Conservation (phyloP, 768 basidiomycete species). For the Serendipita indica region DNA sequence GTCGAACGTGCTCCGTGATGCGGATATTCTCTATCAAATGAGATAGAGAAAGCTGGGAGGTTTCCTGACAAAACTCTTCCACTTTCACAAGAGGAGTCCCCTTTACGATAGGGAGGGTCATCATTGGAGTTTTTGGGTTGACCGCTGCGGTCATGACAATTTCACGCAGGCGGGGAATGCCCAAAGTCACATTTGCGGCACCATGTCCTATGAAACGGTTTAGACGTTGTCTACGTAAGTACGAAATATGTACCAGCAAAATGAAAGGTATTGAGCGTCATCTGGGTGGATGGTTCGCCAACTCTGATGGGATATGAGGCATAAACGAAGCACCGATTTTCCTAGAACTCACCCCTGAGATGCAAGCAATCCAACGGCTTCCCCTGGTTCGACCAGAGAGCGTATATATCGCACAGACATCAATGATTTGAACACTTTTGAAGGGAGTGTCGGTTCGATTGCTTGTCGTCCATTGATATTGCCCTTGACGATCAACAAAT, state of each 20-base stretch:
- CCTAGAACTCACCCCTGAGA: constrained; percentile 70
- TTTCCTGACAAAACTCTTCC: constrained; percentile 73
- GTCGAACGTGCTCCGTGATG: constrained; percentile 60
- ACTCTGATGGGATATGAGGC: constrained; percentile 39
- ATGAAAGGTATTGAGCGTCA: constrained; percentile 99
- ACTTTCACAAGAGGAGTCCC: constrained; percentile 40
- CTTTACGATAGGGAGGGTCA: constrained; percentile 63
- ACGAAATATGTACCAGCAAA: constrained; percentile 59
- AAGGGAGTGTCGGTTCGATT: constrained; percentile 31
- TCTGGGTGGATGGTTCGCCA: constrained; percentile 97
- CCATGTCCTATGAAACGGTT: constrained; percentile 62
- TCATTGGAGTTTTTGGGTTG: constrained; percentile 93
- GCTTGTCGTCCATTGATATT: constrained; percentile 25
- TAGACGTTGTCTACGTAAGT: constrained; percentile 5
- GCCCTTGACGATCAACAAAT: constrained; percentile 28
- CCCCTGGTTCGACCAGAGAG: constrained; percentile 89
- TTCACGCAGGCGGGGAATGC: constrained; percentile 96
- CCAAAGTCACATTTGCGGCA: constrained; percentile 96
- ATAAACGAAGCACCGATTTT: neutral
- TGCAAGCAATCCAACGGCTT: constrained; percentile 93
- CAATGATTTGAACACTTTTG: constrained; percentile 55
- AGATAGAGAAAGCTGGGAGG: constrained; percentile 70
- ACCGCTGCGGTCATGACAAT: constrained; percentile 98
- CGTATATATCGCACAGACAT: constrained; percentile 91
- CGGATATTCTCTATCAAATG: constrained; percentile 72